Evolutionary conservation across 208 protist genomes (phyloP).

Genomic region (Trypanosoma cruzi): DNA sequence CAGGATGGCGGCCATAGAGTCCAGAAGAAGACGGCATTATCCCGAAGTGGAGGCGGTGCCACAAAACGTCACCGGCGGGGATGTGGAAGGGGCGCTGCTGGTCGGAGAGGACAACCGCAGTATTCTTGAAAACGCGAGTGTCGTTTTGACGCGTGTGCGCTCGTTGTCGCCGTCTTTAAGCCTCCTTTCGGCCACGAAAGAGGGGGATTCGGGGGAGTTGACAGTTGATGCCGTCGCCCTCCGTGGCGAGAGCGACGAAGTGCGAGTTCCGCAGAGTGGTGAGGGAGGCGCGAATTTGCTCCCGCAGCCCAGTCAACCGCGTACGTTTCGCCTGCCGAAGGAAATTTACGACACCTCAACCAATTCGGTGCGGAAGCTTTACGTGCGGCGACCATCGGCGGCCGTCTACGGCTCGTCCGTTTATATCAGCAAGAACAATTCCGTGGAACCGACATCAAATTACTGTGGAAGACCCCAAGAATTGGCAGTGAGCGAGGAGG

Average conservation of each 20-base stretch:
- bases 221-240: not conserved
- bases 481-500: too few relatives aligned
- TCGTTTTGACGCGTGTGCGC: slow-evolving; percentile 11
- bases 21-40: not conserved
- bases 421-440: not conserved
- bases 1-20: not conserved
- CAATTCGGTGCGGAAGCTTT: slow-evolving; percentile 5
- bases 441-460: not conserved
- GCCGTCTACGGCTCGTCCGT: slow-evolving; percentile 11
- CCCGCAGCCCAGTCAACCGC: not conserved
- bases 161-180: not conserved
- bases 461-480: too few relatives aligned
- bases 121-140: slow-evolving; percentile 5
- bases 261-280: not conserved
- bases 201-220: not conserved
- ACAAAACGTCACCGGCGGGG: not conserved
- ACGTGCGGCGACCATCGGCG: slow-evolving; percentile 2
- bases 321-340: not conserved
- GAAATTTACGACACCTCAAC: slow-evolving; percentile 12
- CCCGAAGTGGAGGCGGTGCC: slow-evolving; percentile 1
- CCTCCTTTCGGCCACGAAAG: not conserved
- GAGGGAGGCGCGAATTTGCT: not conserved
- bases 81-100: slow-evolving; percentile 18
- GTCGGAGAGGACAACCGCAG: slow-evolving; percentile 5
- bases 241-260: not conserved